These are phyloP conservation scores for Mycena filopes DNA, from an alignment of 768 basidiomycete genomes.

Conservation along the genomic window DNA sequence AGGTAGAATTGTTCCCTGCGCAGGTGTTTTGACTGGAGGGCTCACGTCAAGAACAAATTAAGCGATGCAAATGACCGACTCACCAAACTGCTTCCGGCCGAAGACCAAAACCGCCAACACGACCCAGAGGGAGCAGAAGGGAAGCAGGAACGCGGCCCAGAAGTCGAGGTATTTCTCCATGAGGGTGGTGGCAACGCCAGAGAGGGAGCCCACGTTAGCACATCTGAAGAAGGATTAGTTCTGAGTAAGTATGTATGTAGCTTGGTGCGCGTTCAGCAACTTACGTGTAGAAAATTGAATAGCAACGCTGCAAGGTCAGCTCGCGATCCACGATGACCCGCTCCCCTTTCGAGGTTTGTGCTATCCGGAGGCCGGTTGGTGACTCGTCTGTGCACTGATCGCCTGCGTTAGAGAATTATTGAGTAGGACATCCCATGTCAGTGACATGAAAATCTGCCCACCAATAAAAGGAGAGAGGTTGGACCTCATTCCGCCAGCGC, in stretches of 20 bases:
- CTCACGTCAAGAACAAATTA: too few relatives aligned
- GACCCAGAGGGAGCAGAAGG: conserved; percentile 17
- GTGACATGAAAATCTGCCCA: neutral
- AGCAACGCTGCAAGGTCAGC: conserved; percentile 12
- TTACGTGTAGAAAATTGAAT: conserved; percentile 17
- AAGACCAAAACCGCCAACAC: conserved; percentile 11
- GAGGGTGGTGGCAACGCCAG: conserved; percentile 17
- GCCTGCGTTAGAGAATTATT: neutral
- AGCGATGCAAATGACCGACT: too few relatives aligned
- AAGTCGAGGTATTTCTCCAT: conserved; percentile 23
- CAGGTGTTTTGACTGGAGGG: conserved; percentile 7
- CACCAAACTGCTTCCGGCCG: conserved; percentile 5
- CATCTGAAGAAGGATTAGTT: conserved; percentile 1
- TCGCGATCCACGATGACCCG: conserved; percentile 17
- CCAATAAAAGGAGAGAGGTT: conserved; percentile 26
- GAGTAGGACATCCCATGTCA: neutral
- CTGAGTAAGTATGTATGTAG: too few relatives aligned
- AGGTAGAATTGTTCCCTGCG: conserved; percentile 22
- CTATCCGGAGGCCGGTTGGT: neutral
- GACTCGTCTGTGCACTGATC: conserved; percentile 17
- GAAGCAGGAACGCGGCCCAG: conserved; percentile 25
- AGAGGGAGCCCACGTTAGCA: conserved; percentile 23
- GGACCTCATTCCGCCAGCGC: conserved; percentile 25
- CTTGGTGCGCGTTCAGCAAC: neutral
- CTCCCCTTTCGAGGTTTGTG: conserved; percentile 7